Evolutionary conservation across 2,329 filamentous ascomycete species (phyloP).

Genomic region (Neobulgaria alba): DNA sequence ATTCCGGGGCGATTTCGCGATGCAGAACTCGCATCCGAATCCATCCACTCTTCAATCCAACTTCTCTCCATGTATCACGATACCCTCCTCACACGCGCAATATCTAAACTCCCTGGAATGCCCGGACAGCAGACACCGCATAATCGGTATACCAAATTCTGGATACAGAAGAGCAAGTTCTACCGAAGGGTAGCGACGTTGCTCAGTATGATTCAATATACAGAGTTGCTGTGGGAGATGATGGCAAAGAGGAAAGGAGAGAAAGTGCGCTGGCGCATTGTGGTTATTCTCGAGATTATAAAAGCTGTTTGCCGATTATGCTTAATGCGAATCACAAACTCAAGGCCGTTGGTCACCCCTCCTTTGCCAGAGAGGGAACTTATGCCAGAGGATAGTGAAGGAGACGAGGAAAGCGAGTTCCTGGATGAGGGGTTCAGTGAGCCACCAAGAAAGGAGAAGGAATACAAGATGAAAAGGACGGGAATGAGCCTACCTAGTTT

Average conservation of each 20-base stretch:
- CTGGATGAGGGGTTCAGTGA: conserved; percentile 35
- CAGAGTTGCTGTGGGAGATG: conserved; percentile 97
- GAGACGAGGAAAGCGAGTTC: conserved; percentile 40
- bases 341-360: conserved; percentile 73
- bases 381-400: conserved; percentile 46
- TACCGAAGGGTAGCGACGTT: conserved; percentile 77
- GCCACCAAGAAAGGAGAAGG: conserved; percentile 32
- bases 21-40: conserved; percentile 91
- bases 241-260: conserved; percentile 77
- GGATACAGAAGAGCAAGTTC: conserved; percentile 52
- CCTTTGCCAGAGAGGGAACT: conserved; percentile 79
- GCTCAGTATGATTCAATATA: conserved; percentile 87
- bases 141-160: conserved; percentile 59
- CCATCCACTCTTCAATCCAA: conserved; percentile 79
- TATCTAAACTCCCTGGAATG: conserved; percentile 47
- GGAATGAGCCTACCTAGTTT: conserved; percentile 77
- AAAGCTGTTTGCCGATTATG: conserved; percentile 80
- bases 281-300: conserved; percentile 74
- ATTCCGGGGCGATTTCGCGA: conserved; percentile 87
- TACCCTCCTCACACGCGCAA: conserved; percentile 62
- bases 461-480: conserved; percentile 93
- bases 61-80: conserved; percentile 92
- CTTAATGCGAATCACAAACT: conserved; percentile 73
- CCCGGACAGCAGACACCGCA: conserved; percentile 44
- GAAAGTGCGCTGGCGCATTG: conserved; percentile 76